Conservation (phyloP, 2,329 filamentous ascomycete genomes). For the Aureobasidium musti region DNA sequence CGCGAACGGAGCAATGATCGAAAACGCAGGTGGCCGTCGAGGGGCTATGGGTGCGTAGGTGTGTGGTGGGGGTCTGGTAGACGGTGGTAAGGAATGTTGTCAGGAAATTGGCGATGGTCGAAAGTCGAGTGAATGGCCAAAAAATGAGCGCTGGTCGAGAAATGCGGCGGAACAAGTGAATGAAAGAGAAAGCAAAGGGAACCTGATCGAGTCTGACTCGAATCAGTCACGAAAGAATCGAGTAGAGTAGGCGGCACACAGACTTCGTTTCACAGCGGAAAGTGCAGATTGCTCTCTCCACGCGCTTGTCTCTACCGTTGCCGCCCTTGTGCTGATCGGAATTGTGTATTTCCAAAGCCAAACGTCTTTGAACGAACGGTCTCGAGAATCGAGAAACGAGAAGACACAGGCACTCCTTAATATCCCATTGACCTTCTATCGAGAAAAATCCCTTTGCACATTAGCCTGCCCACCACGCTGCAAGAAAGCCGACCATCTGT, state of each 20-base stretch:
- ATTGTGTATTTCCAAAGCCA: slow-evolving; percentile 9
- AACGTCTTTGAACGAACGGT: slow-evolving; percentile 15
- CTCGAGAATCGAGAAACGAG: neutral
- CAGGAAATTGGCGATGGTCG: slow-evolving; percentile 7
- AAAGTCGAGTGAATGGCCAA: neutral
- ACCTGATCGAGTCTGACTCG: slow-evolving; percentile 4
- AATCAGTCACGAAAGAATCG: slow-evolving; percentile 11
- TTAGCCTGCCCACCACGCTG: slow-evolving; percentile 22
- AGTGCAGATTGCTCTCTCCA: slow-evolving; percentile 17
- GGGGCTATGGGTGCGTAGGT: slow-evolving; percentile 1
- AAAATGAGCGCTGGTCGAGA: slow-evolving; percentile 15
- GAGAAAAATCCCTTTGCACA: slow-evolving; percentile 9
- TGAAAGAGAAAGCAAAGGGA: slow-evolving; percentile 5
- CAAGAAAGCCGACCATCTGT: slow-evolving; percentile 20
- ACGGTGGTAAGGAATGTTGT: slow-evolving; percentile 17
- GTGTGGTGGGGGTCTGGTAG: neutral
- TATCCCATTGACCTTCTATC: neutral
- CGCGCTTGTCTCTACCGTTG: slow-evolving; percentile 3
- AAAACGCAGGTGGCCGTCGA: slow-evolving; percentile 21
- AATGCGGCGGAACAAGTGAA: slow-evolving; percentile 3
- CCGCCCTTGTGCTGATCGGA: slow-evolving; percentile 8
- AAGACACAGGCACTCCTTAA: slow-evolving; percentile 17
- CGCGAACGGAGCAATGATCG: slow-evolving; percentile 10
- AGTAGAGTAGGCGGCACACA: slow-evolving; percentile 8
- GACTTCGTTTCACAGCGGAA: slow-evolving; percentile 16